Evolutionary conservation across 768 basidiomycete genomes (phyloP).

Genomic region (Phaffia australis): DNA sequence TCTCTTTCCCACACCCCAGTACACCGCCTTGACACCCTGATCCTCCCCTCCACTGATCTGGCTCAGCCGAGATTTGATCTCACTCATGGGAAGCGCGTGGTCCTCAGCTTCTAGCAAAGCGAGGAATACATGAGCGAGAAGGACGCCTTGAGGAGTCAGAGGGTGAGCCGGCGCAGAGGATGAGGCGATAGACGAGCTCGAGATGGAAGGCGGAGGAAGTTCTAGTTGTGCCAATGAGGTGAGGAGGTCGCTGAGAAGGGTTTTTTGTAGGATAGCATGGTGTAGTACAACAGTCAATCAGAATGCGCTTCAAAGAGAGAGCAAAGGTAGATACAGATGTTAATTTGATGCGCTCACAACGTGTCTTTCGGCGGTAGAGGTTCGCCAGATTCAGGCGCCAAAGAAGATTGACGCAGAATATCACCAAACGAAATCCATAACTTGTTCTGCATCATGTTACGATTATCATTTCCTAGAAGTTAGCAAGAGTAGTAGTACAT

Average conservation of each 20-base stretch:
- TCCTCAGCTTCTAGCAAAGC: conserved; percentile 5
- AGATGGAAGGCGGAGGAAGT: conserved; percentile 12
- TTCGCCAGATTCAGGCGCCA: conserved; percentile 10
- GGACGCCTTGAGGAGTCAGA: conserved; percentile 19
- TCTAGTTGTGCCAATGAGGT: not conserved
- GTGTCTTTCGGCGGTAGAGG: not conserved
- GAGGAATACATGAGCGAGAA: conserved; percentile 17
- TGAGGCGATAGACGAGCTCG: conserved; percentile 17
- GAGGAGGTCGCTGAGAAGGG: not conserved
- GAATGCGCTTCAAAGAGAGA: no score
- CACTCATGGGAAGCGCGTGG: conserved; percentile 19
- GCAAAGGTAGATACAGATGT: not conserved
- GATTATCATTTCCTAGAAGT: not conserved
- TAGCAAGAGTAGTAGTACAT: no score
- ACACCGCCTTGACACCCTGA: conserved; percentile 11
- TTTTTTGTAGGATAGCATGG: not conserved
- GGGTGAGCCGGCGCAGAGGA: conserved; percentile 13
- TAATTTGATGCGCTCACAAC: not conserved
- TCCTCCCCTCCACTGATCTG: conserved; percentile 1
- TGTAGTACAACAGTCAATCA: not conserved
- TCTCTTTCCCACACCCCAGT: conserved; percentile 21
- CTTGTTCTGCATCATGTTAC: conserved; percentile 7
- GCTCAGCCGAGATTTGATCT: conserved; percentile 6
- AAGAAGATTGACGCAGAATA: conserved; percentile 17
- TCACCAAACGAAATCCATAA: conserved; percentile 18